Conservation (phyloP, 2,329 filamentous ascomycete genomes). For the Pseudocercospora pini-densiflorae region DNA sequence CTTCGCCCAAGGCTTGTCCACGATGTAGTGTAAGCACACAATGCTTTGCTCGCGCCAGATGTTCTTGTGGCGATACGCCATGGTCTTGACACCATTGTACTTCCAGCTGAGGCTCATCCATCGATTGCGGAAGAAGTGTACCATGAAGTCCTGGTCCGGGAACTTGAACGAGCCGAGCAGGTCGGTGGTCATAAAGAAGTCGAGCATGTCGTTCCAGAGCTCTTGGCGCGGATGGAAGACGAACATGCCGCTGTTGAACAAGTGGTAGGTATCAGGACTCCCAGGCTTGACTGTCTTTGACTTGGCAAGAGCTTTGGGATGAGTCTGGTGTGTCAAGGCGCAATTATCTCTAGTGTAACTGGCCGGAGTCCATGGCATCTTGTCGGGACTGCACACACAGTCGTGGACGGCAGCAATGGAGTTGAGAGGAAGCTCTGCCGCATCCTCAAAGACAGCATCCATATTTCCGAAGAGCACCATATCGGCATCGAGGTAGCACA, state of each 20-base stretch:
- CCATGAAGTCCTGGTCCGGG: constrained; percentile 59
- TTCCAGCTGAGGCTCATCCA: constrained; percentile 55
- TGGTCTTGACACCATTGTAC: constrained; percentile 59
- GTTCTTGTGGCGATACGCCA: constrained; percentile 55
- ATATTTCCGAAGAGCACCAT: constrained; percentile 52
- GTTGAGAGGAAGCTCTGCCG: constrained; percentile 41
- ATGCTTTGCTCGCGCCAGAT: constrained; percentile 55
- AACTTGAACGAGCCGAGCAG: constrained; percentile 53
- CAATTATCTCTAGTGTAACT: constrained; percentile 55
- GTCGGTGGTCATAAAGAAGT: constrained; percentile 47
- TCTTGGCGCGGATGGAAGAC: constrained; percentile 51
- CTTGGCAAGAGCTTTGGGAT: constrained; percentile 40
- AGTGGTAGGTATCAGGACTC: constrained; percentile 35
- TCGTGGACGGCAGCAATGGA: constrained; percentile 55
- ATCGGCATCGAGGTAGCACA: constrained; percentile 58
- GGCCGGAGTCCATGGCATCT: constrained; percentile 53
- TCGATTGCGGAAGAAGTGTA: constrained; percentile 49
- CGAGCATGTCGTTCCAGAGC: constrained; percentile 47
- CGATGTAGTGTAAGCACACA: constrained; percentile 56
- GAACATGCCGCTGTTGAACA: constrained; percentile 59
- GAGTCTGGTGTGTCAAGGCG: constrained; percentile 47
- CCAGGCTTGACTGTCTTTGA: constrained; percentile 38
- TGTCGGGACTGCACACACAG: constrained; percentile 57
- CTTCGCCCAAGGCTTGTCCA: constrained; percentile 59
- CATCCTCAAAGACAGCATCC: constrained; percentile 49